Base-by-base conservation (phyloP, 1,139 yeast species). In the Zygoascus meyerae region DNA sequence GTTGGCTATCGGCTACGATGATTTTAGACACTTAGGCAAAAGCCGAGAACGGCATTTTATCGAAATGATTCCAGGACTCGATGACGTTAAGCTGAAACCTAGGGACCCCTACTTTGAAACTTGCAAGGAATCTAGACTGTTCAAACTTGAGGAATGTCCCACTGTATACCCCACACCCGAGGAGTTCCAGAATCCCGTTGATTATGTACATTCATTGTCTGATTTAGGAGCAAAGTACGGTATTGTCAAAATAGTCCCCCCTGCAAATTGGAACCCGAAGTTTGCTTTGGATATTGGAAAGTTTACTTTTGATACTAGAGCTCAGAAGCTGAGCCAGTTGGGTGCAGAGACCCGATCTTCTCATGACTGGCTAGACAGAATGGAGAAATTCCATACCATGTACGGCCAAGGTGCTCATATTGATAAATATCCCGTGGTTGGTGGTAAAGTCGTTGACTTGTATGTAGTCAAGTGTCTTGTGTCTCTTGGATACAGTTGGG, bases 191-290 rank as follows among this genome's bases (percentile, higher is more conserved):
- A 83, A 81, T 60, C 79, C 80, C 5, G 57, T 64, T 21, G 52
- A 46, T 11, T 69, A 64, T 47, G 71, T 81, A 41, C 82, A 79
- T 51, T 66, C 72, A 18, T 59, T 77, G 21, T 60, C 63, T 18
- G 68, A 66, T 3, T 51, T 68, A 6, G 90, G 87, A 0, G 62
- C 62, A 46, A 58, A 68, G 41, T 74, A 71, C 59, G 95, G 95
- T 1, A 92, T 90, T n/a, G 71, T 86, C 28, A 86, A 85, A 61
- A 66, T 87, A 16, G 69, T 73, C n/a, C 77, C 84, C 0, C 83
- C 85, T 0, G 52, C 56, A 5, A 49, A 58, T 16, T 71, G 74
- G 71, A 55, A 57, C 37, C 69, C 68, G 12, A 62, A 57, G 44
- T 74, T 68, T 56, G 65, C 71, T 12, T 60, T 77, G n/a, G 74